Conservation (phyloP, 805 yeast species). For the Candida sonorensis region DNA sequence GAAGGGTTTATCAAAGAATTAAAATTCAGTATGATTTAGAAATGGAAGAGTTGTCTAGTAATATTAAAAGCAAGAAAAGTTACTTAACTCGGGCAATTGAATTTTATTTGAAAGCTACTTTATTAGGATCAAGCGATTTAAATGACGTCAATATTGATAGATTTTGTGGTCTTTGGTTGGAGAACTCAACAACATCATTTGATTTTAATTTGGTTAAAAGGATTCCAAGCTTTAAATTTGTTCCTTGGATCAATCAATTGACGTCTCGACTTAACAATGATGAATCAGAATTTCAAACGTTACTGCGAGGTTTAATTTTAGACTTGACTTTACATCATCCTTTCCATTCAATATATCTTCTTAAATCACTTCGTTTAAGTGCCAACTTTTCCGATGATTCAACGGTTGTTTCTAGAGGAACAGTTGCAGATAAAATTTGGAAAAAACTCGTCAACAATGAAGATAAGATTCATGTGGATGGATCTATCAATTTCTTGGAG, state of each 20-base stretch:
- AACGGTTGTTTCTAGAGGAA: slow-evolving; percentile 37
- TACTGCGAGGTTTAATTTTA: slow-evolving; percentile 31
- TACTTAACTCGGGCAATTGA: slow-evolving; percentile 45
- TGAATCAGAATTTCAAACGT: slow-evolving; percentile 43
- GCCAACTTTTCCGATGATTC: slow-evolving; percentile 29
- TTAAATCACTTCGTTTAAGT: slow-evolving; percentile 46
- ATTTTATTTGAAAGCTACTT: slow-evolving; percentile 52
- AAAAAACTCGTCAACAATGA: slow-evolving; percentile 21
- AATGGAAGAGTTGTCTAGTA: slow-evolving; percentile 33
- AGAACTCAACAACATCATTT: slow-evolving; percentile 28
- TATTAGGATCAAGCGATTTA: slow-evolving; percentile 31
- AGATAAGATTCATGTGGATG: slow-evolving; percentile 5
- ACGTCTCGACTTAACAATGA: slow-evolving; percentile 59
- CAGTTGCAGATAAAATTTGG: slow-evolving; percentile 48
- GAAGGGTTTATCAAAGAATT: slow-evolving; percentile 43
- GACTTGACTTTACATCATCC: slow-evolving; percentile 54
- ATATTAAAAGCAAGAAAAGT: slow-evolving; percentile 31
- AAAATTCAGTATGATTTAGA: slow-evolving; percentile 45
- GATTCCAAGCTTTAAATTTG: slow-evolving; percentile 55
- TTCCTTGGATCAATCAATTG: slow-evolving; percentile 80
- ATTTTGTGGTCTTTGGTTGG: slow-evolving; percentile 81
- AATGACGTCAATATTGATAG: slow-evolving; percentile 61
- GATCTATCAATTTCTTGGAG: slow-evolving; percentile 22
- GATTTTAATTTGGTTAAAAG: slow-evolving; percentile 31
- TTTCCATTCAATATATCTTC: slow-evolving; percentile 58